Base-by-base conservation (phyloP, 1,284 basidiomycete species). In the Entoloma clypeatum region DNA sequence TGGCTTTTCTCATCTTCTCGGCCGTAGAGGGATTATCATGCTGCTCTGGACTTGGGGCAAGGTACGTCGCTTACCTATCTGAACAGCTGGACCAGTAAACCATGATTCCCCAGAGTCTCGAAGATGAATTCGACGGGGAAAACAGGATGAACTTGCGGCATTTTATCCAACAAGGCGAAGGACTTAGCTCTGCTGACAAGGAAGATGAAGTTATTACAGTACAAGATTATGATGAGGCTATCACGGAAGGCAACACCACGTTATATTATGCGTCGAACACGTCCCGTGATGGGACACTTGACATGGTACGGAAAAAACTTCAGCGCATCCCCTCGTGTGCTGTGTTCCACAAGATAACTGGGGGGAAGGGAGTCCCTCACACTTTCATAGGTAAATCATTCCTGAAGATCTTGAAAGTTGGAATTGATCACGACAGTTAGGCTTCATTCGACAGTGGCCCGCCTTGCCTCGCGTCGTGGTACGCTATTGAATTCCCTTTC, bases 21-120 rank as follows among this genome's bases (percentile, higher is more conserved):
- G 7, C 5, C 9, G 22, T 39, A 74, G 72, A 9, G 53, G 68
- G 34, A 23, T 57, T 1, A 51, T 75, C 39, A 80, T 81, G 74
- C 54, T 67, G 4, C 72, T 81, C 44, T 82, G 79, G 78, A 75
- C 76, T 2, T 81, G 78, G 78, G 76, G 67, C 23, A 79, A 72
- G 62, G 75, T 70, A 50, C 36, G 6, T 17, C 13, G 9, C 29
- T 41, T 31, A 8, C 19, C 21, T 11, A 24, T 16, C 24, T 28
- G 25, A n/a, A n/a, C n/a, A n/a, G n/a, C n/a, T n/a, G n/a, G n/a
- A n/a, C n/a, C n/a, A n/a, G n/a, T n/a, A n/a, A n/a, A n/a, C n/a
- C n/a, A n/a, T n/a, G n/a, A 28, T 21, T 19, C 18, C 21, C 7
- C 41, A 76, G 71, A 60, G 65, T 5, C 63, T 81, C n/a, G 79